Evolutionary conservation across 257 asterid species (phyloP).

Genomic region (Prunella vulgaris): DNA sequence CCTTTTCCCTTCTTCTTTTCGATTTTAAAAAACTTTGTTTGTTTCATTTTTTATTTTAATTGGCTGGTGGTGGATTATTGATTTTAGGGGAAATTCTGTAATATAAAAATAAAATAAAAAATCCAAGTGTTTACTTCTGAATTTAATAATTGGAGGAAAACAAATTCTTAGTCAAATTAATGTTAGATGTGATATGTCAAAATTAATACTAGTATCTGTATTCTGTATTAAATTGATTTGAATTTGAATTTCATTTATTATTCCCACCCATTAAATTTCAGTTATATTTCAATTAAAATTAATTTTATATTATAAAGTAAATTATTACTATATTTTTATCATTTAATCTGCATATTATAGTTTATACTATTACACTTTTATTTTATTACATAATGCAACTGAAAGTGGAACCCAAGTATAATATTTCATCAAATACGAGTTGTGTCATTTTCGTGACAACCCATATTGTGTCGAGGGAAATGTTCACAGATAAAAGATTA

Average conservation of each 20-base stretch:
- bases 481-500: not conserved
- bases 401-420: not conserved
- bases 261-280: too few relatives aligned
- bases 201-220: too few relatives aligned
- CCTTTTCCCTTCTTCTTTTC: not conserved
- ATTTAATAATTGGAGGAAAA: not conserved
- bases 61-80: not conserved
- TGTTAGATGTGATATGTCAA: not conserved
- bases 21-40: constrained; percentile 10
- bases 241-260: too few relatives aligned
- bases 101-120: not conserved
- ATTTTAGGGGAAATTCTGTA: not conserved
- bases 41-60: not conserved
- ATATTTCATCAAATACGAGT: not conserved
- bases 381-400: too few relatives aligned
- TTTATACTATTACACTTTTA: too few relatives aligned
- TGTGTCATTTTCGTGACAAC: not conserved
- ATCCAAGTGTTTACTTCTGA: not conserved
- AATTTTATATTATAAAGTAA: too few relatives aligned
- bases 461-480: not conserved
- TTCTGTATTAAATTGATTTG: not conserved
- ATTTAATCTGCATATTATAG: too few relatives aligned
- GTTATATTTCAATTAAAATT: too few relatives aligned
- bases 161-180: not conserved
- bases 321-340: too few relatives aligned